phyloP scores from a whole-genome alignment of 441 rosid species.

The Monsonia emarginata region DNA sequence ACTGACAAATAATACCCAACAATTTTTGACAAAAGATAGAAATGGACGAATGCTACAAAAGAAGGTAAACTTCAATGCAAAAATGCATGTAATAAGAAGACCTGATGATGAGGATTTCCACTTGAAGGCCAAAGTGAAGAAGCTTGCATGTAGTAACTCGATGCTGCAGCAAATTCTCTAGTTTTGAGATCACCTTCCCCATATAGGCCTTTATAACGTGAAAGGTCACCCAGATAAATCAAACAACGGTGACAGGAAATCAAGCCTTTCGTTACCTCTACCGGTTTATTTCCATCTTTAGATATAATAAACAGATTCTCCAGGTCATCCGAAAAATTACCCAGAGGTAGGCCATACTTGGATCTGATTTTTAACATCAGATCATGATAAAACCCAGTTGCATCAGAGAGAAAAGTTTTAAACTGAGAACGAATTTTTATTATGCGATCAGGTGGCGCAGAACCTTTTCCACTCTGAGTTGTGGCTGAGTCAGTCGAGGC shows the following conservation, averaged over 20 bases:
- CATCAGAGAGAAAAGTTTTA: constrained; percentile 18
- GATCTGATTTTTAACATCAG: constrained; percentile 17
- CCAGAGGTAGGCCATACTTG: constrained; percentile 17
- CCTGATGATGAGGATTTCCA: constrained; percentile 22
- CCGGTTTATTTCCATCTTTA: constrained; percentile 9
- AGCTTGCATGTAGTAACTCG: constrained; percentile 20
- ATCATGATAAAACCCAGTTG: constrained; percentile 20
- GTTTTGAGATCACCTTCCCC: constrained; percentile 15
- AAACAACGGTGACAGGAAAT: constrained; percentile 20
- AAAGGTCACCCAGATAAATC: constrained; percentile 18
- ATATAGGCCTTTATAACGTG: constrained; percentile 20
- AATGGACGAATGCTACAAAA: neutral
- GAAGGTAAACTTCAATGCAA: neutral
- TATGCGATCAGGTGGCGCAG: constrained; percentile 17
- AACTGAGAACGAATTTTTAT: constrained; percentile 15
- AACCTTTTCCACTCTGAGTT: constrained; percentile 14
- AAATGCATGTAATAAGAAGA: neutral
- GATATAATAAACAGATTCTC: constrained; percentile 2
- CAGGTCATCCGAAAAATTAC: constrained; percentile 11
- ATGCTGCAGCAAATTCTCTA: constrained; percentile 16
- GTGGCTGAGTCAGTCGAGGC: constrained; percentile 6
- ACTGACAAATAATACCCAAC: neutral
- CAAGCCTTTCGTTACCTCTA: constrained; percentile 5
- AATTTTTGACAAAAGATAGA: neutral
- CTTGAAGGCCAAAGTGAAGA: constrained; percentile 19